Evolutionary conservation across 768 basidiomycete species (phyloP).

Genomic region (Clitopilus passeckerianus): DNA sequence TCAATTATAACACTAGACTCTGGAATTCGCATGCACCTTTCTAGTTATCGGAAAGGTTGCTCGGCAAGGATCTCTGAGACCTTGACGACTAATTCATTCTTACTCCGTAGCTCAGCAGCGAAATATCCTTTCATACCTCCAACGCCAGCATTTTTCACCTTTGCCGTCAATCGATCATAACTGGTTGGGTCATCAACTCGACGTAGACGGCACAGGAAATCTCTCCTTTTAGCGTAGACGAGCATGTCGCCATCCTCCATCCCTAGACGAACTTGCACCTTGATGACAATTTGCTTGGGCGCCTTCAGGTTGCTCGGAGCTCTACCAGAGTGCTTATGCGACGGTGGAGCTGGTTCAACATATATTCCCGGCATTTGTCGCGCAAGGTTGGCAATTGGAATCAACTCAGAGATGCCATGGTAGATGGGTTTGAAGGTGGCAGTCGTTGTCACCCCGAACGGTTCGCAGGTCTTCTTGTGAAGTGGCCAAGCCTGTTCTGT

Average conservation of each 20-base stretch:
- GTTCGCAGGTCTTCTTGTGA: slow-evolving; percentile 44
- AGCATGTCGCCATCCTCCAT: slow-evolving; percentile 21
- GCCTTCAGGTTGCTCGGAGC: too few relatives aligned
- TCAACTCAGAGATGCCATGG: slow-evolving; percentile 3
- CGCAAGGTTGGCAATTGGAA: slow-evolving; percentile 16
- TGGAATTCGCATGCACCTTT: too few relatives aligned
- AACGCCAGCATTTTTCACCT: slow-evolving; percentile 25
- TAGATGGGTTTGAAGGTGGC: slow-evolving; percentile 45
- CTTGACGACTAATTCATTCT: slow-evolving; percentile 42
- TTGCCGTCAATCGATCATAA: slow-evolving; percentile 36
- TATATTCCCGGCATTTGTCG: too few relatives aligned
- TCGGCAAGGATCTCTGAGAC: slow-evolving; percentile 35
- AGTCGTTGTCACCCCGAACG: slow-evolving; percentile 36
- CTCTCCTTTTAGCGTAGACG: slow-evolving; percentile 49
- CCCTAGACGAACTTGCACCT: slow-evolving; percentile 42
- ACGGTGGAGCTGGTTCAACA: too few relatives aligned
- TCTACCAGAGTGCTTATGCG: too few relatives aligned
- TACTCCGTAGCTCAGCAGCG: slow-evolving; percentile 37
- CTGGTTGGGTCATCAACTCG: slow-evolving; percentile 23
- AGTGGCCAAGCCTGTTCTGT: slow-evolving; percentile 41
- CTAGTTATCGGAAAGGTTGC: slow-evolving; percentile 51
- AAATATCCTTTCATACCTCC: slow-evolving; percentile 46
- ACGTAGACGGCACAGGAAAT: slow-evolving; percentile 41
- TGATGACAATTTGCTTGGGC: slow-evolving; percentile 43
- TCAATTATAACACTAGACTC: too few relatives aligned